A percentile compares a stretch with the other conserved stretches of the same genome.
These are phyloP conservation scores for Ustilaginoidea virens DNA, from an alignment of 2,329 filamentous ascomycete genomes.

Conservation along the genomic window DNA sequence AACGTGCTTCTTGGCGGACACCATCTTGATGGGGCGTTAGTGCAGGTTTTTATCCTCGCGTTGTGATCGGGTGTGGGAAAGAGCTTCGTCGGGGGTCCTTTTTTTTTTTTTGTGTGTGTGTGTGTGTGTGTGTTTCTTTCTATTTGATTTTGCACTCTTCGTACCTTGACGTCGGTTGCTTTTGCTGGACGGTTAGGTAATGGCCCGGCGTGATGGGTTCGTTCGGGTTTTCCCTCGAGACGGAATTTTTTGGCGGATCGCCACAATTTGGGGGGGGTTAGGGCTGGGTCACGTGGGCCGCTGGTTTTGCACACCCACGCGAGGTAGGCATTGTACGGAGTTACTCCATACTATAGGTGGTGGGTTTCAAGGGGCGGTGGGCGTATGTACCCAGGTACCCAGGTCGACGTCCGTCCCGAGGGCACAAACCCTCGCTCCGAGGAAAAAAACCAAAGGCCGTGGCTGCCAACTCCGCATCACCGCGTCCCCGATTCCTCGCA, in stretches of 20 bases:
- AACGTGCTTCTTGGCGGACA: constrained; percentile 97
- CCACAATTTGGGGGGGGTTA: constrained; percentile 19
- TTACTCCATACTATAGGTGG: too few species aligned
- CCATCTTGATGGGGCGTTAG: constrained; percentile 53
- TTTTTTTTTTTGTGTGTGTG: too few species aligned
- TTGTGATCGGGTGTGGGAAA: too few species aligned
- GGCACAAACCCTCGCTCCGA: constrained; percentile 18
- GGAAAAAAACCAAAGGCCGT: constrained; percentile 12
- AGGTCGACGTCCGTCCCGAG: too few species aligned
- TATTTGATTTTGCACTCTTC: too few species aligned
- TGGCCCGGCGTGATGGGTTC: constrained; percentile 19
- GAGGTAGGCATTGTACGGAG: too few species aligned
- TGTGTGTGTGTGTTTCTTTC: too few species aligned
- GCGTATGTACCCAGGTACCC: too few species aligned
- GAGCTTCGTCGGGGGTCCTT: too few species aligned
- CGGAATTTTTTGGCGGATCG: constrained; percentile 21
- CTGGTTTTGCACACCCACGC: neutral
- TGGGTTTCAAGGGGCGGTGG: too few species aligned
- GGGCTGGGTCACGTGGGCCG: constrained; percentile 17
- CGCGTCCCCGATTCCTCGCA: constrained; percentile 2
- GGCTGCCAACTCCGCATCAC: too few species aligned
- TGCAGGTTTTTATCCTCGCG: constrained; percentile 6
- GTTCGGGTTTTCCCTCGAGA: constrained; percentile 16
- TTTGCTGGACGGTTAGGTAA: too few species aligned
- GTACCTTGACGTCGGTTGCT: constrained; percentile 27